Conservation (phyloP, 2,329 filamentous ascomycete species). For the Diaporthe australafricana region DNA sequence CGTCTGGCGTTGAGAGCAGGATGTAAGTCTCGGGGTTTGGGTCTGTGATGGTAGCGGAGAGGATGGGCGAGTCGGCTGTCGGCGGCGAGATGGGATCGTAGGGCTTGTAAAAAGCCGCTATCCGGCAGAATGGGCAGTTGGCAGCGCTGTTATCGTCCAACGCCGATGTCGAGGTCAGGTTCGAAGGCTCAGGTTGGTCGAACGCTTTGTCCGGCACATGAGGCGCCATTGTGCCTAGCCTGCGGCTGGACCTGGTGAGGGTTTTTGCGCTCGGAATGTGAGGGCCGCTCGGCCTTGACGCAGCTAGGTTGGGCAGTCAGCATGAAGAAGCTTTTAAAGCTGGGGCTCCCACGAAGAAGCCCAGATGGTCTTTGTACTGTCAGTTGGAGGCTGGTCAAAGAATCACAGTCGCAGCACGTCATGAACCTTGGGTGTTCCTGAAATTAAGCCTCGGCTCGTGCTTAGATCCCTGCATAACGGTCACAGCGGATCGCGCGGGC, state of each 20-base stretch:
- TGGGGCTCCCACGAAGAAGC: background rate
- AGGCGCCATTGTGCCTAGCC: constrained; percentile 29
- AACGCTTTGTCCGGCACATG: constrained; percentile 31
- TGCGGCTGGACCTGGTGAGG: background rate
- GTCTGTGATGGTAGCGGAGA: constrained; percentile 49
- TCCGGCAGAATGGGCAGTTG: constrained; percentile 73
- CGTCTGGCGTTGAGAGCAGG: constrained; percentile 80
- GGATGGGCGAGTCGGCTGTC: constrained; percentile 46
- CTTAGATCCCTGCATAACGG: constrained; percentile 16
- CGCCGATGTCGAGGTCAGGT: constrained; percentile 5
- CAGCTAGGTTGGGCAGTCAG: background rate
- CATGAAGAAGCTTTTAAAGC: background rate
- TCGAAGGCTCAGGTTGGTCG: constrained; percentile 26
- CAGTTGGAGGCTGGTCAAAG: background rate
- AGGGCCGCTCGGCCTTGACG: background rate
- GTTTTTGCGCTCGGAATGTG: background rate
- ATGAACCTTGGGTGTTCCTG: constrained; percentile 1
- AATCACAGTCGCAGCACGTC: constrained; percentile 7
- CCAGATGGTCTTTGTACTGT: background rate
- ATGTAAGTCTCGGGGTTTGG: constrained; percentile 66
- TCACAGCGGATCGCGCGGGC: constrained; percentile 13
- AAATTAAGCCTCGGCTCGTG: constrained; percentile 32
- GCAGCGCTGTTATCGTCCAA: constrained; percentile 37
- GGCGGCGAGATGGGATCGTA: constrained; percentile 60
- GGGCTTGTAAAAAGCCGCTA: constrained; percentile 61